Conservation (phyloP, 208 protist genomes). For the Leishmania mexicana region DNA sequence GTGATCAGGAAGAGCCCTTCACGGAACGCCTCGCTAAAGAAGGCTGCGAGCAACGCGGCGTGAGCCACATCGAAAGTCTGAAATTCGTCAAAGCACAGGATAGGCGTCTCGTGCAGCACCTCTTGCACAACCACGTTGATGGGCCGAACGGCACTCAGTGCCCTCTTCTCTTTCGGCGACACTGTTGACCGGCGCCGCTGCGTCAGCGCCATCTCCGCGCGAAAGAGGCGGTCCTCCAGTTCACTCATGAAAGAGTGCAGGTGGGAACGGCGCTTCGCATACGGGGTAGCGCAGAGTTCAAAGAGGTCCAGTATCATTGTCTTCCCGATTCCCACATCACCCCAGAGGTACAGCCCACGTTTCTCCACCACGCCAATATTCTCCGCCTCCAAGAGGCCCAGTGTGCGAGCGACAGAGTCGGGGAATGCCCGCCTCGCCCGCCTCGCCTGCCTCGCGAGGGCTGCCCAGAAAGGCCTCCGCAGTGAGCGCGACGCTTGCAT, state of each 20-base stretch:
- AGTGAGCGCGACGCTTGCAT: neutral
- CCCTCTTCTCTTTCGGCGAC: slow-evolving; percentile 12
- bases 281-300: slow-evolving; percentile 68
- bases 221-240: slow-evolving; percentile 65
- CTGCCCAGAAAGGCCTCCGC: neutral
- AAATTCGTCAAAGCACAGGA: slow-evolving; percentile 94
- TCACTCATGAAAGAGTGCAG: slow-evolving; percentile 95
- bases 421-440: slow-evolving; percentile 18
- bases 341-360: slow-evolving; percentile 92
- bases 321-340: slow-evolving; percentile 95
- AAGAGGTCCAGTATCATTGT: slow-evolving; percentile 95
- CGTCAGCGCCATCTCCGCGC: slow-evolving; percentile 37
- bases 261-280: slow-evolving; percentile 88
- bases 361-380: slow-evolving; percentile 59
- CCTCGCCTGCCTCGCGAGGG: neutral
- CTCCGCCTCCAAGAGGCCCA: slow-evolving; percentile 49
- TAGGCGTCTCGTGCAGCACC: slow-evolving; percentile 69
- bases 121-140: slow-evolving; percentile 78
- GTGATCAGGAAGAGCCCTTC: slow-evolving; percentile 79
- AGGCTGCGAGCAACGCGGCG: slow-evolving; percentile 74
- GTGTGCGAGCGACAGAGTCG: slow-evolving; percentile 22
- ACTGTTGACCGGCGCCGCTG: slow-evolving; percentile 21
- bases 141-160: slow-evolving; percentile 34
- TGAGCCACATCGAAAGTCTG: slow-evolving; percentile 92
- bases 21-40: slow-evolving; percentile 79